Percentiles rank a stretch among this genome's conserved stretches.
These are phyloP conservation scores for Daldinia sp. DNA, from an alignment of 2,329 filamentous ascomycete species.

Conservation along the genomic window DNA sequence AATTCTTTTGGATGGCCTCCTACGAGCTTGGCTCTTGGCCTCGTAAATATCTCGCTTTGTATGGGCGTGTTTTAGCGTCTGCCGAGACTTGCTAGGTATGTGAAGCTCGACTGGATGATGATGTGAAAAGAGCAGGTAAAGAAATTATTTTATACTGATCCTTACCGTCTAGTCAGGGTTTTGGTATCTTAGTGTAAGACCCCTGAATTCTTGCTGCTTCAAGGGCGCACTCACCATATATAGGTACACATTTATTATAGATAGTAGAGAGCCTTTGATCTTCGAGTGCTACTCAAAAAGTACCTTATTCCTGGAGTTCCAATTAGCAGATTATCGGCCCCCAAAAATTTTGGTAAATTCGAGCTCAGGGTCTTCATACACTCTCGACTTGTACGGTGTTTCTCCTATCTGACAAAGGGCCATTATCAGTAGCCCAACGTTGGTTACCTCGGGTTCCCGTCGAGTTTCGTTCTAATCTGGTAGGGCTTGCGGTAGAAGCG, in stretches of 20 bases:
- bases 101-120: background rate
- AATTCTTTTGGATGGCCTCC: constrained; percentile 2
- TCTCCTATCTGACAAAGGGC: background rate
- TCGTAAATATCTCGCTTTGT: background rate
- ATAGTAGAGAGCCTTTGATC: no score
- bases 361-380: background rate
- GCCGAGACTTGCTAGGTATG: constrained; percentile 5
- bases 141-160: background rate
- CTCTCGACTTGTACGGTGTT: background rate
- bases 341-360: background rate
- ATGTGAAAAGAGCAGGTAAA: background rate
- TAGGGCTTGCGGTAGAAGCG: background rate
- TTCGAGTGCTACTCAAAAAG: no score
- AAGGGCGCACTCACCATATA: background rate
- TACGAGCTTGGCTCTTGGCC: constrained; percentile 23
- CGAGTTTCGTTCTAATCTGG: background rate
- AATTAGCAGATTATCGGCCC: no score
- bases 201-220: background rate
- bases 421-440: background rate
- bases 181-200: background rate
- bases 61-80: background rate
- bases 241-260: background rate
- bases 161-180: background rate
- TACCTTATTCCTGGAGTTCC: no score
- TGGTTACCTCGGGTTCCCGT: background rate